Base-by-base conservation (phyloP, 768 basidiomycete species). In the Lyophyllum atratum region DNA sequence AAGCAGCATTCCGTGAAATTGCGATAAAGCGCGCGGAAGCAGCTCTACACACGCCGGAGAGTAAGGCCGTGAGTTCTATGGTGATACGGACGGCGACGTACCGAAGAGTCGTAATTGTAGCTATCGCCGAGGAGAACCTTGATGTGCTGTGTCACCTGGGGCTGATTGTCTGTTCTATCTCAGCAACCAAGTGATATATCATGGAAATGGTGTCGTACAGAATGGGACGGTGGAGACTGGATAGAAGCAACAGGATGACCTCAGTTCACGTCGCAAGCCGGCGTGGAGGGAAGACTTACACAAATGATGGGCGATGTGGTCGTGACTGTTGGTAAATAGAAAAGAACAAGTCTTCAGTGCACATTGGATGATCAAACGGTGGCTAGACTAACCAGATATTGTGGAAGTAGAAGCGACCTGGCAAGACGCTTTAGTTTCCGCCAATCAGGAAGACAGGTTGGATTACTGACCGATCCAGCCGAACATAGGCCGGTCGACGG, bases 91-190 rank as follows among this genome's bases (percentile, higher is more conserved):
- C 11, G 29, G 14, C 21, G 2, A 42, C 7, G 5, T 62, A 83
- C 81, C 45, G 83, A 82, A 10, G 82, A 80, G 60, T 84, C 83
- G 59, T 78, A 84, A 59, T 83, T 84, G 62, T 86, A 83, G 55
- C 85, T 76, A 17, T 82, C 81, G 40, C 74, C 73, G 40, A 86
- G 75, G 8, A 85, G 71, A 14, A 64, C 68, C 67, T 80, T 82
- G 60, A 86, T 73, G 24, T 70, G 70, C 59, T 80, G 72, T 4
- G 84, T 86, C 6, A 83, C 79, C 58, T 78, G 66, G 11, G 84
- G 83, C 54, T 79, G 80, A 64, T 85, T 82, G 62, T 85, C 82
- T 85, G 29, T 15, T 31, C 29, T 5, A 5, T 11, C 5, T 31
- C 6, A 31, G 29, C 29, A 31, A 31, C 29, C 11, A 31, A 6